Conservation (phyloP, 371 early-diverging fungal genomes). For the Pancytospora epiphaga region DNA sequence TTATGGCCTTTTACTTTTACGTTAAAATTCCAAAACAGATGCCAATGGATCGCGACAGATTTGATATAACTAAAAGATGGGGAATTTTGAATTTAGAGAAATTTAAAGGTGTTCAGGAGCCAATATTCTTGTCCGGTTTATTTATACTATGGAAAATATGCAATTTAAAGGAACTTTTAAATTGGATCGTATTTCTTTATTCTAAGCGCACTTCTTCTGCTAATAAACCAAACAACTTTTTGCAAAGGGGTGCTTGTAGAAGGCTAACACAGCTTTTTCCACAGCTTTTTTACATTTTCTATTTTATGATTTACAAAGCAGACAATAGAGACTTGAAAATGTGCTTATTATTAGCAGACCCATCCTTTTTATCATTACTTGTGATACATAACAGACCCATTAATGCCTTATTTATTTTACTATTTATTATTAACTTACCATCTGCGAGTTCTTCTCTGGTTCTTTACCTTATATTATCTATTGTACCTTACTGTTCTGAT, state of each 20-base stretch:
- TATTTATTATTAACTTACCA: background rate
- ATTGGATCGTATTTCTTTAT: too few species aligned
- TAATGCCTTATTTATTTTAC: background rate
- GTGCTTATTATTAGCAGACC: background rate
- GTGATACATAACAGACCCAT: background rate
- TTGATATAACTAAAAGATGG: background rate
- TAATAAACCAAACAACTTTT: background rate
- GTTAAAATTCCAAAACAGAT: background rate
- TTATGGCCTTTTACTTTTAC: background rate
- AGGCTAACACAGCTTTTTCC: background rate
- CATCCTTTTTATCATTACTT: background rate
- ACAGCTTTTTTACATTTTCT: background rate
- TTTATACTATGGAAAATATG: background rate
- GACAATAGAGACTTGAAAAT: background rate
- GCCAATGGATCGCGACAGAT: background rate
- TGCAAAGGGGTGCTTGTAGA: too few species aligned
- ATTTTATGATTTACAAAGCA: background rate
- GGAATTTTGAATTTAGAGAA: background rate
- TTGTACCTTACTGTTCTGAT: slow-evolving; percentile 2
- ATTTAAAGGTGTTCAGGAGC: background rate
- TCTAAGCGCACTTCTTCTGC: background rate
- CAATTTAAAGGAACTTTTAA: background rate
- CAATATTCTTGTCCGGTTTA: too few species aligned
- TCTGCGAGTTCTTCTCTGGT: background rate
- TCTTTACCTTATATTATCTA: background rate